Percentiles rank a stretch among this genome's conserved stretches.
Evolutionary conservation across 208 protist genomes (phyloP).

Genomic region (Leishmania aethiopica): DNA sequence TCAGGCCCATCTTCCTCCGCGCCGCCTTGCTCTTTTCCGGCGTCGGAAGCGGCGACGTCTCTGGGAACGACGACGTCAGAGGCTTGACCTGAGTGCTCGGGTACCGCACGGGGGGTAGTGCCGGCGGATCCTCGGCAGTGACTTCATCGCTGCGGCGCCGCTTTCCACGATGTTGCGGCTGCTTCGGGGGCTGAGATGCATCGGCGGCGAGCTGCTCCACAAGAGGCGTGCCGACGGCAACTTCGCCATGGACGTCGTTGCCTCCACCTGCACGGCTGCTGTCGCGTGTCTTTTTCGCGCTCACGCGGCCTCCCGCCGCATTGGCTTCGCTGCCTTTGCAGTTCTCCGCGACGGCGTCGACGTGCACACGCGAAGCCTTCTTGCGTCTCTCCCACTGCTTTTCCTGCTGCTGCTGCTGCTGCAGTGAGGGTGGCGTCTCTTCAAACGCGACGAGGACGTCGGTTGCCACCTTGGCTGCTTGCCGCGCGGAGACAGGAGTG

Average conservation of each 20-base stretch:
- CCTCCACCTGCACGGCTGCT: background rate
- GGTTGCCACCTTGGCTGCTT: background rate
- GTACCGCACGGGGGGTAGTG: background rate
- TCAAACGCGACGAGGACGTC: background rate
- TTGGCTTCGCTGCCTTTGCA: background rate
- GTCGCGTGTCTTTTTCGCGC: background rate
- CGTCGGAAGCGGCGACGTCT: background rate
- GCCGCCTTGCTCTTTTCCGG: background rate
- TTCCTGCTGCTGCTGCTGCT: background rate
- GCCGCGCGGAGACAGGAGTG: background rate
- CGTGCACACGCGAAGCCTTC: slow-evolving; percentile 4
- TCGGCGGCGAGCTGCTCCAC: background rate
- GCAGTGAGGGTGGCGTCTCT: background rate
- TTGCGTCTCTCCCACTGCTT: background rate
- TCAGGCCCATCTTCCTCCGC: background rate
- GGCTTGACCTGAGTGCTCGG: background rate
- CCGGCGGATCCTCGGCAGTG: background rate
- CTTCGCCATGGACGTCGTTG: too few relatives aligned
- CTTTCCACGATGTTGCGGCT: background rate
- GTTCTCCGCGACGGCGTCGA: background rate
- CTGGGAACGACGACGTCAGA: background rate
- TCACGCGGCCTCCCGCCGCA: background rate
- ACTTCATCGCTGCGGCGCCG: background rate
- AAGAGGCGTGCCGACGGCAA: background rate
- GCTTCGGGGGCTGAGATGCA: background rate